Evolutionary conservation across 345 rosid species (phyloP), one percentile per base, ranked within the genome.

Genomic region (Melastoma malabathricum): DNA sequence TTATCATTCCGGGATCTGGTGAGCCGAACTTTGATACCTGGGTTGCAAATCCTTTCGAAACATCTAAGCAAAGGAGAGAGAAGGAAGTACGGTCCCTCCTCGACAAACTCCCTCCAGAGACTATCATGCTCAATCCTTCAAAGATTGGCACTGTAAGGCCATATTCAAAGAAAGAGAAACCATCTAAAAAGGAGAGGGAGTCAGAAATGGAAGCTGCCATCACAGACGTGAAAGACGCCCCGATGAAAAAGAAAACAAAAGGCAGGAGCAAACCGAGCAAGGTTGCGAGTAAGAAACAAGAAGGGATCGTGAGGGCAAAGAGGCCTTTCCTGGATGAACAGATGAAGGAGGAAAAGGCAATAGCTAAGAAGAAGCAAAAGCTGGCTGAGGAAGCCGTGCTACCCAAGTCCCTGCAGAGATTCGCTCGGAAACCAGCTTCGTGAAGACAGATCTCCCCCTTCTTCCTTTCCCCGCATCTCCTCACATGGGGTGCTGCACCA

Each of bases 1-100:
- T 87, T 60, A 82, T 86, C 1, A 65, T 84, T 46, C 98, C 98
- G 0, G 95, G 96, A 45, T 77, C 98, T 13, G 96, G 98, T 47
- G 96, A 92, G 59, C 89, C 98, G 3, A 92, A 92, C 72, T 87
- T 87, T 1, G 96, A 92, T 64, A 70, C 92, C 7, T 87, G 89
- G 92, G 82, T 92, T 44, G 98, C 95, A 49, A 92, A 87, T 52
- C 98, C 95, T 3, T 84, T 76, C 22, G 96, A 92, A 67, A 82
- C 96, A 22, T 48, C 83, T 3, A 90, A 92, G 59, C 98, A 92
- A 67, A 58, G 94, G 52, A 59, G 87, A 17, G 96, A 87, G 79
- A 92, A 87, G 74, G 96, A 92, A 74, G 72, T 92, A 5, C 81
- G 59, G 22, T 49, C 70, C 52, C 89, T 87, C 64, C 93, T 86